Conservation (phyloP, 2,329 filamentous ascomycete species). For the Sporothrix euskadiensis region DNA sequence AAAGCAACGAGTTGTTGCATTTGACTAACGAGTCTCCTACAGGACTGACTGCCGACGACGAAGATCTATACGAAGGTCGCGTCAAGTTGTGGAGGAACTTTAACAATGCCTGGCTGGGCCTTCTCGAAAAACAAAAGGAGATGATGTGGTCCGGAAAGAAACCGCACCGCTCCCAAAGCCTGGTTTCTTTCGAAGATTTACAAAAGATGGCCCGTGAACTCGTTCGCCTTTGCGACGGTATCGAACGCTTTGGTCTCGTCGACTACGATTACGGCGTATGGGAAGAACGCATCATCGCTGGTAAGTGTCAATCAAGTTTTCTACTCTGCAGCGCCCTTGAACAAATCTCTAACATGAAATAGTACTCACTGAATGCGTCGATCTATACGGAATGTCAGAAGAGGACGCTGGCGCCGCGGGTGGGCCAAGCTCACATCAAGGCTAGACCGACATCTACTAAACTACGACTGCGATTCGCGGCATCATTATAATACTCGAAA, state of each 20-base stretch:
- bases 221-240: slow-evolving; percentile 76
- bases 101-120: slow-evolving; percentile 85
- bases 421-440: slow-evolving; percentile 20
- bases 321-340: neutral
- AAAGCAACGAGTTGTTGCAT: neutral
- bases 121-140: slow-evolving; percentile 82
- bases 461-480: no score
- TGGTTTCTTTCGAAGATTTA: slow-evolving; percentile 69
- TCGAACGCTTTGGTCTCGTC: slow-evolving; percentile 90
- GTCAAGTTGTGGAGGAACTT: slow-evolving; percentile 91
- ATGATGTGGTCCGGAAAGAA: slow-evolving; percentile 62
- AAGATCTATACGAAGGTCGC: slow-evolving; percentile 70
- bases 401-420: slow-evolving; percentile 39
- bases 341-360: neutral
- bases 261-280: slow-evolving; percentile 97
- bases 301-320: slow-evolving; percentile 54
- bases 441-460: neutral
- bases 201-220: slow-evolving; percentile 81
- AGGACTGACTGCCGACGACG: slow-evolving; percentile 85
- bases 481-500: neutral
- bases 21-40: neutral
- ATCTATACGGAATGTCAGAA: slow-evolving; percentile 48
- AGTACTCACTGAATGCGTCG: slow-evolving; percentile 42
- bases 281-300: slow-evolving; percentile 84
- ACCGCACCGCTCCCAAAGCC: slow-evolving; percentile 57